A percentile compares a stretch with the other conserved stretches of the same genome.
phyloP scores from a whole-genome alignment of 75 land plant genomes.

The Pinus albicaulis region DNA sequence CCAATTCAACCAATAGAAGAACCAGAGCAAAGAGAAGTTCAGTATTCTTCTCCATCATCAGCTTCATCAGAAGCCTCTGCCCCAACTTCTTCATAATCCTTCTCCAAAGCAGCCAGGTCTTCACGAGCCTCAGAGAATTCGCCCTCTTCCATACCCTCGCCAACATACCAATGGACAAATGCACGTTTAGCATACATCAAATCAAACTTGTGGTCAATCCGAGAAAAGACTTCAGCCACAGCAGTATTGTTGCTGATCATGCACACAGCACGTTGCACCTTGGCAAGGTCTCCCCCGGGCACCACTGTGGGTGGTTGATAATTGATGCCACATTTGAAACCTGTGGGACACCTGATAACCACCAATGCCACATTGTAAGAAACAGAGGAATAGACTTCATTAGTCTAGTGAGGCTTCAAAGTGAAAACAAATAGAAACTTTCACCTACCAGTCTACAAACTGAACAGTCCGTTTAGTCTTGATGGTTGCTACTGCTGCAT shows the following conservation, averaged over 20 bases:
- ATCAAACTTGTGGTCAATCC: conserved; percentile 69
- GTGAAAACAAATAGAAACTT: neutral
- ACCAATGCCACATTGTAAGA: neutral
- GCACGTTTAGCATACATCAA: conserved; percentile 74
- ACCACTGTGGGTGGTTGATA: conserved; percentile 64
- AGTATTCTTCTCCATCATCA: neutral
- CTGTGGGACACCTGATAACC: conserved; percentile 46
- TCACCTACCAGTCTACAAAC: conserved; percentile 50
- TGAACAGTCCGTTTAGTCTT: conserved; percentile 68
- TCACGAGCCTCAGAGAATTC: conserved; percentile 74
- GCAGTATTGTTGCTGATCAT: conserved; percentile 72
- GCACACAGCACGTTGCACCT: conserved; percentile 64
- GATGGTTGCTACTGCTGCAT: conserved; percentile 71
- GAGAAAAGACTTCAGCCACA: conserved; percentile 66
- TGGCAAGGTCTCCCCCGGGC: conserved; percentile 53
- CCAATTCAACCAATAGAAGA: too few relatives aligned
- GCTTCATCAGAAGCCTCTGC: conserved; percentile 15
- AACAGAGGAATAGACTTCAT: neutral
- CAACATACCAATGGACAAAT: conserved; percentile 79
- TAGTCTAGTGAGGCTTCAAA: conserved; percentile 22
- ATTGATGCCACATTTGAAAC: conserved; percentile 59
- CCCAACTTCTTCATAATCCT: conserved; percentile 8
- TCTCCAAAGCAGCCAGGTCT: conserved; percentile 45
- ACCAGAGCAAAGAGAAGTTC: neutral
- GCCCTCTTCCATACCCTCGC: conserved; percentile 69